phyloP scores from a whole-genome alignment of 345 rosid species.

The Excoecaria agallocha region DNA sequence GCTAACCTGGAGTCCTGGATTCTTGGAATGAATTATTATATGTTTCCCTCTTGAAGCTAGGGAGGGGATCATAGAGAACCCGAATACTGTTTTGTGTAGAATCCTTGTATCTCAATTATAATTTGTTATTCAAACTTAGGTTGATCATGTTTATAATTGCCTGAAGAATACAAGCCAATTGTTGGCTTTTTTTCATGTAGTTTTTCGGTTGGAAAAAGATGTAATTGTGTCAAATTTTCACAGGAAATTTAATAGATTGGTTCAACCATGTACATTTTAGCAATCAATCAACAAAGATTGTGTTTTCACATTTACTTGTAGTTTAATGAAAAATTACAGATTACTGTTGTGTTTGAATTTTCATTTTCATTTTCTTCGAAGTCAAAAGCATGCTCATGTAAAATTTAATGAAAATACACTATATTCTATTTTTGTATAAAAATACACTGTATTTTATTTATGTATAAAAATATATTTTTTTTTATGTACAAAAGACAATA shows the following conservation, averaged over 20 bases:
- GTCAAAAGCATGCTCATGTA: too few species aligned
- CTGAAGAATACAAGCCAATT: neutral
- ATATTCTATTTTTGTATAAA: too few species aligned
- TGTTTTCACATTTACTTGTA: neutral
- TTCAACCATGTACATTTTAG: slow-evolving; percentile 3
- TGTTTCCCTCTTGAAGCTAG: slow-evolving; percentile 60
- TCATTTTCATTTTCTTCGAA: neutral
- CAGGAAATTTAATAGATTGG: neutral
- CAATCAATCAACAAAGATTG: neutral
- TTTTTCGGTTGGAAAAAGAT: neutral
- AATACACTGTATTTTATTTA: too few species aligned
- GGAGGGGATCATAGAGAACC: slow-evolving; percentile 38
- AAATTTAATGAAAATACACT: too few species aligned
- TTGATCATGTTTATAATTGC: too few species aligned
- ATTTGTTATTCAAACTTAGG: too few species aligned
- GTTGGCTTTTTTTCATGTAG: too few species aligned
- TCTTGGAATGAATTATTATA: slow-evolving; percentile 81
- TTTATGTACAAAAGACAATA: too few species aligned
- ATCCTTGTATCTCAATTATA: neutral
- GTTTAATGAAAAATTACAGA: neutral
- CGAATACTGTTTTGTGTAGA: slow-evolving; percentile 6
- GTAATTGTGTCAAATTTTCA: neutral
- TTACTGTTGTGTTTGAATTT: neutral
- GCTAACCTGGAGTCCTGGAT: slow-evolving; percentile 88
- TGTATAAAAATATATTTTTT: too few species aligned